These are phyloP conservation scores for Macrophomina pseudophaseolina DNA, from an alignment of 2,329 filamentous ascomycete species.

Conservation along the genomic window DNA sequence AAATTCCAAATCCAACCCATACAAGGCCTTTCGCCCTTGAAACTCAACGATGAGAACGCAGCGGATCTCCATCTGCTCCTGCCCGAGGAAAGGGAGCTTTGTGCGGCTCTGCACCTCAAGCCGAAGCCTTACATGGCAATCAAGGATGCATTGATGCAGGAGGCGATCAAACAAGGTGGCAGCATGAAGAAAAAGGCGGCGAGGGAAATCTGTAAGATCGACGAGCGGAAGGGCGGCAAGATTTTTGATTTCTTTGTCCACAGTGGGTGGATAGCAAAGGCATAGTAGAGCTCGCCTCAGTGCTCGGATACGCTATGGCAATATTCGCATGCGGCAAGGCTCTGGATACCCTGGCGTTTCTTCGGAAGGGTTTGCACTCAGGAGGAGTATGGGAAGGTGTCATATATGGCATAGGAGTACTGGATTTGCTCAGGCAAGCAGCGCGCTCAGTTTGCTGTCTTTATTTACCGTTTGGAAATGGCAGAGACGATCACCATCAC, in stretches of 20 bases:
- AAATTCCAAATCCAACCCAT: constrained; percentile 62
- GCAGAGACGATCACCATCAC: constrained; percentile 20
- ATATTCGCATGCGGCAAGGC: constrained; percentile 6
- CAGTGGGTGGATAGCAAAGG: constrained; percentile 89
- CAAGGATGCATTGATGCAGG: constrained; percentile 89
- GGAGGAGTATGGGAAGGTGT: neutral
- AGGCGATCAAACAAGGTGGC: constrained; percentile 87
- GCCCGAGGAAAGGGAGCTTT: constrained; percentile 83
- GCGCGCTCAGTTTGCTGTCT: constrained; percentile 1
- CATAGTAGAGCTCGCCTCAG: constrained; percentile 48
- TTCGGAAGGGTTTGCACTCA: constrained; percentile 1
- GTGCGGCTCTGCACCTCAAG: constrained; percentile 80
- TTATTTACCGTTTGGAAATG: constrained; percentile 15
- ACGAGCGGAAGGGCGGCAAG: constrained; percentile 80
- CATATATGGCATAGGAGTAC: constrained; percentile 7
- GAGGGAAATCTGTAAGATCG: constrained; percentile 81
- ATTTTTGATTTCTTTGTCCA: constrained; percentile 96
- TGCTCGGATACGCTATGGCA: neutral
- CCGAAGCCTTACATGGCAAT: constrained; percentile 95
- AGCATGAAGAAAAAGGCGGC: constrained; percentile 92
- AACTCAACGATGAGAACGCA: constrained; percentile 75
- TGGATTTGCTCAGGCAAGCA: constrained; percentile 11
- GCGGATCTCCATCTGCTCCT: constrained; percentile 86
- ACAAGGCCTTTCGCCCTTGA: constrained; percentile 66
- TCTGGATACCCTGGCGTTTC: constrained; percentile 28